phyloP scores from a whole-genome alignment of 257 asterid species.

The Primulina huaijiensis region DNA sequence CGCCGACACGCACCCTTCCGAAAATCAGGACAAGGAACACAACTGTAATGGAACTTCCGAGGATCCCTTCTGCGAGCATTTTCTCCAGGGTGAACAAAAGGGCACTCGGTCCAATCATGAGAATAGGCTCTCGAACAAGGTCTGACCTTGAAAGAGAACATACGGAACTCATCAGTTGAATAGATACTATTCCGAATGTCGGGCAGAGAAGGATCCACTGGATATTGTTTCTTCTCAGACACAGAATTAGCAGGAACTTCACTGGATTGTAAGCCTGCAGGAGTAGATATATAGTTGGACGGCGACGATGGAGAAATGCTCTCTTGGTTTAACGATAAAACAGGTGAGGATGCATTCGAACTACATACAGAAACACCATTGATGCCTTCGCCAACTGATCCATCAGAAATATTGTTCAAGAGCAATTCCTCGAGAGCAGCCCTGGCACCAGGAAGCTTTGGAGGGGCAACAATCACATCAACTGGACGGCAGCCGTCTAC shows the following conservation, averaged over 20 bases:
- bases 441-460: slow-evolving; percentile 43
- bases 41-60: slow-evolving; percentile 84
- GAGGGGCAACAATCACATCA: slow-evolving; percentile 67
- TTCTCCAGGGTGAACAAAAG: slow-evolving; percentile 96
- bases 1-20: slow-evolving; percentile 90
- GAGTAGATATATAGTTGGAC: slow-evolving; percentile 46
- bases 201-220: slow-evolving; percentile 87
- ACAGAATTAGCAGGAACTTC: slow-evolving; percentile 42
- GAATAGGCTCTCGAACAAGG: slow-evolving; percentile 98
- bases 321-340: slow-evolving; percentile 60
- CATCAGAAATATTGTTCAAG: slow-evolving; percentile 53
- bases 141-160: slow-evolving; percentile 88
- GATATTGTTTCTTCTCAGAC: slow-evolving; percentile 77
- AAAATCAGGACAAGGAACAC: slow-evolving; percentile 98
- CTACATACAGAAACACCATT: slow-evolving; percentile 35
- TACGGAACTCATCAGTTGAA: slow-evolving; percentile 86
- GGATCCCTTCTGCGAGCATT: slow-evolving; percentile 97
- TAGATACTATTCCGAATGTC: slow-evolving; percentile 83
- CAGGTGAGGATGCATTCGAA: slow-evolving; percentile 62
- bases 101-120: slow-evolving; percentile 99
- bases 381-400: slow-evolving; percentile 51
- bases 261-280: slow-evolving; percentile 36
- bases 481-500: slow-evolving; percentile 54
- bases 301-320: slow-evolving; percentile 73
- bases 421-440: slow-evolving; percentile 65